Evolutionary conservation across 768 basidiomycete genomes (phyloP).

Genomic region (Trametes cingulata): DNA sequence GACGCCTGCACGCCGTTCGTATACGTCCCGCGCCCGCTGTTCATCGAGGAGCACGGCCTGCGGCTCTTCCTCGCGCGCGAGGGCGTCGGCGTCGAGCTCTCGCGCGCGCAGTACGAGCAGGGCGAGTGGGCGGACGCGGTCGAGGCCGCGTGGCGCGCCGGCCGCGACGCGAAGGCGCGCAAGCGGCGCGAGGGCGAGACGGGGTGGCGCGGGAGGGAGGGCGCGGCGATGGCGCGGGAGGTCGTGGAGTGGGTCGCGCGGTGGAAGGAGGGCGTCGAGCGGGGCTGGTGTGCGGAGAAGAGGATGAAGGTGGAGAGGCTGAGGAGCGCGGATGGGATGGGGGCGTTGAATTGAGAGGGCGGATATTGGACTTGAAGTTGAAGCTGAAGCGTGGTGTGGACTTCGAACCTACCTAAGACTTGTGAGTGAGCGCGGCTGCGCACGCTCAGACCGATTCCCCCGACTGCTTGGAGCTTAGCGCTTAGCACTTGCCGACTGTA

Average conservation of each 20-base stretch:
- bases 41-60: constrained; percentile 80
- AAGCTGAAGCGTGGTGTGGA: no score
- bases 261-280: constrained; percentile 28
- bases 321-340: constrained; percentile 4
- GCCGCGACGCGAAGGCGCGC: constrained; percentile 45
- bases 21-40: constrained; percentile 77
- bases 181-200: constrained; percentile 49
- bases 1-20: constrained; percentile 78
- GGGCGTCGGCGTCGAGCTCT: constrained; percentile 70
- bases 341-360: neutral
- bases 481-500: no score
- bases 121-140: constrained; percentile 70
- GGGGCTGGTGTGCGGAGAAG: neutral
- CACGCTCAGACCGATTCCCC: no score
- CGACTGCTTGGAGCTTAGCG: no score
- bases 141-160: constrained; percentile 56
- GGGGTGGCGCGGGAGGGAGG: constrained; percentile 44
- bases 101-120: constrained; percentile 63
- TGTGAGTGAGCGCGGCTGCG: no score
- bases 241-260: constrained; percentile 52
- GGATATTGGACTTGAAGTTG: no score
- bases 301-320: neutral
- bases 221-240: constrained; percentile 45
- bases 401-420: no score
- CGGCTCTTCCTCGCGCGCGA: constrained; percentile 60